Evolutionary conservation across 208 protist genomes (phyloP).

Genomic region (Leishmania amazonensis): DNA sequence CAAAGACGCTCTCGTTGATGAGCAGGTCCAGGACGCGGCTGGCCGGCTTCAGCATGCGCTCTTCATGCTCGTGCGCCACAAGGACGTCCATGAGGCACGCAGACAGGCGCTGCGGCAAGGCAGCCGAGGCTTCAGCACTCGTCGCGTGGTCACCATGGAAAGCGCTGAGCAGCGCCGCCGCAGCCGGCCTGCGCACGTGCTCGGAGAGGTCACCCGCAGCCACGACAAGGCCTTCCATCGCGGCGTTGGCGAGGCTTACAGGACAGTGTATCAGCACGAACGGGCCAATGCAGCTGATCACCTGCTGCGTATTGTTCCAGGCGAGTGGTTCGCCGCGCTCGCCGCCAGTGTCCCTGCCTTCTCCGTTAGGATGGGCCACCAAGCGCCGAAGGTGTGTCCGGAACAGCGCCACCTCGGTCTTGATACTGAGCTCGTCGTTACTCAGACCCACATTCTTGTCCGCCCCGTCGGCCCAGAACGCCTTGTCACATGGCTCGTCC

Average conservation of each 20-base stretch:
- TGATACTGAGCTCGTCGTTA: not conserved
- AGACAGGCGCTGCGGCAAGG: constrained; percentile 41
- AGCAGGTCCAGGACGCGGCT: constrained; percentile 70
- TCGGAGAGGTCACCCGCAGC: constrained; percentile 85
- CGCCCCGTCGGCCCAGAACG: constrained; percentile 1
- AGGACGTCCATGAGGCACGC: constrained; percentile 60
- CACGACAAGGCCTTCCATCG: constrained; percentile 83
- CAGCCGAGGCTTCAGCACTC: constrained; percentile 4
- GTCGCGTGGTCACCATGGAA: constrained; percentile 25
- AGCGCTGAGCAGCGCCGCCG: constrained; percentile 57
- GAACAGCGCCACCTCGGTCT: constrained; percentile 12
- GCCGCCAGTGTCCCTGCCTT: not conserved
- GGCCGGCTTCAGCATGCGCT: constrained; percentile 85
- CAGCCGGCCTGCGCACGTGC: constrained; percentile 73
- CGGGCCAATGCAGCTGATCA: constrained; percentile 50
- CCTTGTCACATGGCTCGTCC: constrained; percentile 7
- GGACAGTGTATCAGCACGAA: constrained; percentile 51
- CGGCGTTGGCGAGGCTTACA: constrained; percentile 42
- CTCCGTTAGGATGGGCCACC: not conserved
- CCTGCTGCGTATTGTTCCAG: constrained; percentile 41
- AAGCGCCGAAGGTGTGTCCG: constrained; percentile 9
- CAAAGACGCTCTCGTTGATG: constrained; percentile 54
- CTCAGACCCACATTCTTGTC: not conserved
- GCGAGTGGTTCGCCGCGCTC: constrained; percentile 8
- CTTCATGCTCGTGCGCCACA: constrained; percentile 47